Percentiles rank a stretch among this genome's conserved stretches.
Conservation (phyloP, 2,329 filamentous ascomycete genomes). For the Madurella fahalii region DNA sequence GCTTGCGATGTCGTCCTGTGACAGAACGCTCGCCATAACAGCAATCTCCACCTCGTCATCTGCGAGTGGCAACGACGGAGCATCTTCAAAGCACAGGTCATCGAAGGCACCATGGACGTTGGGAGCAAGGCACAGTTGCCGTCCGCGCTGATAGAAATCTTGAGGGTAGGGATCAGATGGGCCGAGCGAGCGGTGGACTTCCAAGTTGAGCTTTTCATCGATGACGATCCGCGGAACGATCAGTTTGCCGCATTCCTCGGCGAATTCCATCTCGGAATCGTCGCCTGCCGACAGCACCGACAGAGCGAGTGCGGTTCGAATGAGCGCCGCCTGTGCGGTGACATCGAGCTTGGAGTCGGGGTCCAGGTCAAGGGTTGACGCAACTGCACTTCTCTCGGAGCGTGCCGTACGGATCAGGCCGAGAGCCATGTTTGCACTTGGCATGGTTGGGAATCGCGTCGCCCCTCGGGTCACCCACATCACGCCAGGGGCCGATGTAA, state of each 20-base stretch:
- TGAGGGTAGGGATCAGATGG: slow-evolving; percentile 23
- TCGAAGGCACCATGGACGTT: slow-evolving; percentile 6
- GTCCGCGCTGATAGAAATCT: slow-evolving; percentile 16
- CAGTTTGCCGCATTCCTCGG: slow-evolving; percentile 25
- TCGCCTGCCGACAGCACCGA: slow-evolving; percentile 18
- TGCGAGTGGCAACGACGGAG: slow-evolving; percentile 6
- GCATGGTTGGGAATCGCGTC: slow-evolving; percentile 16
- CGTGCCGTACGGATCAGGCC: slow-evolving; percentile 28
- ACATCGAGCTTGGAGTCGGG: slow-evolving; percentile 16
- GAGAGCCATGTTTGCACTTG: slow-evolving; percentile 25
- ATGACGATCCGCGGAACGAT: slow-evolving; percentile 25
- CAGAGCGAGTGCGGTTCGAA: slow-evolving; percentile 19
- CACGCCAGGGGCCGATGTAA: slow-evolving; percentile 27
- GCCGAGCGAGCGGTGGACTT: slow-evolving; percentile 24
- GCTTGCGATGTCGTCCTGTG: slow-evolving; percentile 18
- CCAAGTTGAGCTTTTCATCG: slow-evolving; percentile 25
- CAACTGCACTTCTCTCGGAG: slow-evolving; percentile 23
- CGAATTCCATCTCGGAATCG: slow-evolving; percentile 27
- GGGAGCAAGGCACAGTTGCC: slow-evolving; percentile 20
- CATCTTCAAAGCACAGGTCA: slow-evolving; percentile 20
- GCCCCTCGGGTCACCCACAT: slow-evolving; percentile 34
- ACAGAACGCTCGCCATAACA: slow-evolving; percentile 22
- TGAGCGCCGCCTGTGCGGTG: slow-evolving; percentile 16
- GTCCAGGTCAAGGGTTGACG: slow-evolving; percentile 26
- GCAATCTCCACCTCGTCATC: slow-evolving; percentile 28